Evolutionary conservation across 768 basidiomycete species (phyloP), one percentile per base, ranked within the genome.

Genomic region (Tylopilus sp.): DNA sequence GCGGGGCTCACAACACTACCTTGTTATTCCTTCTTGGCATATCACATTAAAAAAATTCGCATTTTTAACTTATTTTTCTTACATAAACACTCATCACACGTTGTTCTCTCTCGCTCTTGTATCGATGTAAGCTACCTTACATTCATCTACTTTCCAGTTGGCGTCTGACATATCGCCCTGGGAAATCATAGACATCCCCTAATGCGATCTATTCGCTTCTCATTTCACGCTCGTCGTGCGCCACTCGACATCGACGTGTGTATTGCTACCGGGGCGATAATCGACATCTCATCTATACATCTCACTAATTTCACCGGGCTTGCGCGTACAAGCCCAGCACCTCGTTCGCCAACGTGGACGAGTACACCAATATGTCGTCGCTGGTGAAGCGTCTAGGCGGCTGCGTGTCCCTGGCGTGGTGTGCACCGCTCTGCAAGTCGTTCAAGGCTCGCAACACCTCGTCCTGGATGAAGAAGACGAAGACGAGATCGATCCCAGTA

Each of bases 401-500:
- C 26, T 10, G 26, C 26, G 10, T 28, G 26, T 28, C 26, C 6
- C 26, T 28, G 26, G 26, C 26, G 26, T 28, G 26, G 26, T 10
- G 61, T 73, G 65, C 15, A 31, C 13, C 31, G 31, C 41, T 75
- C 69, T 86, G 82, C 22, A 83, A 59, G 1, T 45, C 33, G 59
- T 91, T 91, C 47, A 90, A 61, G 22, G 80, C 76, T 5, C 57
- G 40, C 51, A 88, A 53, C 23, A 87, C 60, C 55, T 79, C 71
- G 6, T 59, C 47, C 60, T 76, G 70, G 60, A 89, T 82, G 66
- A 89, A 91, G 64, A 84, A 74, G 43, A 85, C 75, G 64, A 91
- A 92, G 31, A 91, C 83, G 18, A 92, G 76, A 58, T 92, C 89
- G 55, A 92, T 74, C 0, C 70, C 70, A 0, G 80, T 74, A 48